Percentiles rank a stretch among this genome's conserved stretches.
phyloP scores from a whole-genome alignment of 495 filamentous ascomycete species.

The Symbiotaphrina buchneri region DNA sequence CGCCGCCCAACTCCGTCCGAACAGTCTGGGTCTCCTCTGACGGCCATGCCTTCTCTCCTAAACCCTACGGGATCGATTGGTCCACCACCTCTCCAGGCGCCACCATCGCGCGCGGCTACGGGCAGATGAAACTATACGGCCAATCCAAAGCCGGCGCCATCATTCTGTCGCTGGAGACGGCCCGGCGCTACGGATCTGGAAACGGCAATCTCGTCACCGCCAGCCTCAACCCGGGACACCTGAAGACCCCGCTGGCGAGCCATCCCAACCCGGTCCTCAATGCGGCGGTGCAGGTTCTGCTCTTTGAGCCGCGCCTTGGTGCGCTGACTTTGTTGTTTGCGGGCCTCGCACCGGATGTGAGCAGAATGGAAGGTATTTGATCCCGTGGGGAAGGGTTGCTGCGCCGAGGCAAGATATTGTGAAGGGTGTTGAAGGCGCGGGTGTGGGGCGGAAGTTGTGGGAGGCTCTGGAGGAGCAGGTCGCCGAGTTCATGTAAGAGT shows the following conservation, averaged over 20 bases:
- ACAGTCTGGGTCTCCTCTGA: background rate
- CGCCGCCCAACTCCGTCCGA: no score
- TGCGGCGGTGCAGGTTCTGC: background rate
- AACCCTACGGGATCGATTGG: constrained; percentile 1
- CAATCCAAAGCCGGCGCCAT: constrained; percentile 1
- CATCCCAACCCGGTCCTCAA: background rate
- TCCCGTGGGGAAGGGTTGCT: constrained; percentile 1
- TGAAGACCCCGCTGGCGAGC: background rate
- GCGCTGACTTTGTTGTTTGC: background rate
- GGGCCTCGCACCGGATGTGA: background rate
- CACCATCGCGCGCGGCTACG: no score
- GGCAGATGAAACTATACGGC: constrained; percentile 1
- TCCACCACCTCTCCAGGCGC: background rate
- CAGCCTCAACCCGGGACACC: background rate
- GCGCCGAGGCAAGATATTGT: background rate
- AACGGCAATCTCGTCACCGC: background rate
- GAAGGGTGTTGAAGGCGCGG: background rate
- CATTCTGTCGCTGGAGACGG: background rate
- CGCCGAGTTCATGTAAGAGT: no score
- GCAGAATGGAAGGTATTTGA: background rate
- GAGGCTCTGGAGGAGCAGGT: background rate
- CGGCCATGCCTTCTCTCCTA: background rate
- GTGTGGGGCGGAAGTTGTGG: background rate
- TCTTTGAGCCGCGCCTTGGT: constrained; percentile 1
- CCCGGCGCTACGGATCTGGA: background rate